These are phyloP conservation scores for Parathielavia appendiculata DNA, from an alignment of 495 filamentous ascomycete genomes.

Conservation along the genomic window DNA sequence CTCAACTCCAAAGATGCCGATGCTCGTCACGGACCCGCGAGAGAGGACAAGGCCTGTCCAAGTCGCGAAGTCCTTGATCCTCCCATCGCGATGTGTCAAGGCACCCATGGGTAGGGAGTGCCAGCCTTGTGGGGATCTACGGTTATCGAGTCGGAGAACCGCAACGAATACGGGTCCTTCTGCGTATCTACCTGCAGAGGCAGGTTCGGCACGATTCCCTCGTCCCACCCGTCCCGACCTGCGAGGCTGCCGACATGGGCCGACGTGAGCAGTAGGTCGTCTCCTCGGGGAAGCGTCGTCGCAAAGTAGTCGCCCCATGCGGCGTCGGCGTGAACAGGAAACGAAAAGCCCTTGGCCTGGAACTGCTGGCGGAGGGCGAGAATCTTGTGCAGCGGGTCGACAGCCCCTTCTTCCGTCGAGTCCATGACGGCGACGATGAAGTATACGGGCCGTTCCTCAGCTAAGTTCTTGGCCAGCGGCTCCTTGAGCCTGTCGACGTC, in stretches of 20 bases:
- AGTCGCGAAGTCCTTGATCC: too few relatives aligned
- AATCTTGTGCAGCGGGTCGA: conserved; percentile 38
- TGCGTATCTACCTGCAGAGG: conserved; percentile 33
- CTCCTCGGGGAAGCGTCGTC: conserved; percentile 35
- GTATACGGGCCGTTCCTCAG: conserved; percentile 31
- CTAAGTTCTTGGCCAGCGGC: conserved; percentile 30
- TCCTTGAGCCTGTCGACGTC: conserved; percentile 31
- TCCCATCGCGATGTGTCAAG: background rate
- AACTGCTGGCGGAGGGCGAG: conserved; percentile 36
- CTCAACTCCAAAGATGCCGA: too few relatives aligned
- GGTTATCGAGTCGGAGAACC: conserved; percentile 41
- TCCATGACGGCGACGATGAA: conserved; percentile 29
- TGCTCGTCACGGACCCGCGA: too few relatives aligned
- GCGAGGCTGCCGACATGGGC: conserved; percentile 19
- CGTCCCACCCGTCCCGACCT: conserved; percentile 24
- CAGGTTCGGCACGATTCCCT: conserved; percentile 31
- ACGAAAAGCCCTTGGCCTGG: conserved; percentile 37
- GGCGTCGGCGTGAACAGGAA: conserved; percentile 44
- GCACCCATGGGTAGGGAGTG: background rate
- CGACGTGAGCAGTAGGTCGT: too few relatives aligned
- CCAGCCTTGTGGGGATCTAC: conserved; percentile 45
- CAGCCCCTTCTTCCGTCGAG: conserved; percentile 38
- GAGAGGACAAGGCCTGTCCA: too few relatives aligned
- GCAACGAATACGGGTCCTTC: conserved; percentile 34
- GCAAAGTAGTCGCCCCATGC: conserved; percentile 51